Evolutionary conservation across 768 basidiomycete genomes (phyloP), one percentile per base, ranked within the genome.

Genomic region (Tubosaeta brunneosetosa): DNA sequence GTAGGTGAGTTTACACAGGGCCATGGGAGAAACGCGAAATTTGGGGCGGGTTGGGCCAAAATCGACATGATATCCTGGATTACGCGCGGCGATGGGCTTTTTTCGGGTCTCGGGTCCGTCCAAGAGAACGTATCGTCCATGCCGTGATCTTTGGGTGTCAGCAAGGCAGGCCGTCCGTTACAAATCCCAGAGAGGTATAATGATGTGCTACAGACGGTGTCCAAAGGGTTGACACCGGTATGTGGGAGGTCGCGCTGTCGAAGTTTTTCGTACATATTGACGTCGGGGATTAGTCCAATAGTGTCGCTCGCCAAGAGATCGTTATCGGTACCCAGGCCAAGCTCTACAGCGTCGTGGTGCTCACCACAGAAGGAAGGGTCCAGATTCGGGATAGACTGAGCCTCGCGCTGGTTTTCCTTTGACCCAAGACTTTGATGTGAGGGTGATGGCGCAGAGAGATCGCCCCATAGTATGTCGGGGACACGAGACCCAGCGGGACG

Each of bases 191-290:
- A 6, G 19, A 41, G 34, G 42, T 44, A 42, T 19, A 49, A 45
- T 4, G 59, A 26, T n/a, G 44, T 27, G 36, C 17, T 32, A 52
- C 59, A 19, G 52, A 73, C 63, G 27, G 74, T 69, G 31, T 75
- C 71, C 31, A 70, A 55, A 19, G 78, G 77, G 57, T 79, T 70
- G 45, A 80, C 65, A 27, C 73, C 66, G 6, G 56, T 38, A 36
- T 55, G 51, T 29, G 59, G 59, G 4, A 53, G 32, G 8, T 62
- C 58, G 26, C 51, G 52, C 16, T 54, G 49, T 25, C 60, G 51
- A 43, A 61, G 55, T 6, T 40, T 48, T 22, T 68, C 61, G 51
- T 68, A 70, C 67, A 72, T 68, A 40, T 75, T 75, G 25, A 73
- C 55, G 44, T 68, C 67, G 52, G 69, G 67, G 3, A 71, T 61